Base-by-base conservation (phyloP, 257 asterid species). In the Handroanthus guayacan region DNA sequence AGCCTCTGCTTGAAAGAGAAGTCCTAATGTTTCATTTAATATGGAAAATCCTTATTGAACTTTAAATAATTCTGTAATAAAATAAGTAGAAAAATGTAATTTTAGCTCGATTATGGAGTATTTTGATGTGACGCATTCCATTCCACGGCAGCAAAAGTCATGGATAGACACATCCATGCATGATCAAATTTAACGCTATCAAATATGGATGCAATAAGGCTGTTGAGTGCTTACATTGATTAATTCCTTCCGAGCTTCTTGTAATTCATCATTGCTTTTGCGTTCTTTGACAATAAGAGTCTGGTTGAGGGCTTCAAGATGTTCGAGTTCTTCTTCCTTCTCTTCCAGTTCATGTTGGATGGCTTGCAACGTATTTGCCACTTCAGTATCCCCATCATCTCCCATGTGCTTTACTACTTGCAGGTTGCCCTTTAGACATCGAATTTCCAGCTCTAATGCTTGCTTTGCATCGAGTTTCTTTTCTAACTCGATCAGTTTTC, bases 161-260 rank as follows among this genome's bases (percentile, higher is more conserved):
- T 10, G 20, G 14, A 31, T 16, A 38, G 25, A 62, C 18, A 54
- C 66, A 54, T 54, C 17, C 55, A 75, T 5, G 58, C 62, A 65
- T 39, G 68, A n/a, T 64, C 7, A 37, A 78, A 47, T 54, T 13
- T 9, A 52, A 67, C 67, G 50, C 55, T 14, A 25, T 38, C 61
- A 25, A 63, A 31, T 52, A 52, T 11, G 78, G 61, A 36, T 43
- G 20, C 3, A 47, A 25, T 25, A 25, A 25, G 31, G 8, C 43
- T 39, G 71, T 76, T 68, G 43, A 72, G 68, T 43, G 51, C 87
- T 87, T 93, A 93, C 98, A 39, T 84, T 81, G 66, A 88, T 77
- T 83, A 93, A 67, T 74, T 89, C 97, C 80, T 84, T 93, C 48
- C 94, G 88, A 63, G 97, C 98, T 62, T 89, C 97, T 79, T 89